Evolutionary conservation across 2,329 filamentous ascomycete species (phyloP).

Genomic region (Ophiostoma sp.): DNA sequence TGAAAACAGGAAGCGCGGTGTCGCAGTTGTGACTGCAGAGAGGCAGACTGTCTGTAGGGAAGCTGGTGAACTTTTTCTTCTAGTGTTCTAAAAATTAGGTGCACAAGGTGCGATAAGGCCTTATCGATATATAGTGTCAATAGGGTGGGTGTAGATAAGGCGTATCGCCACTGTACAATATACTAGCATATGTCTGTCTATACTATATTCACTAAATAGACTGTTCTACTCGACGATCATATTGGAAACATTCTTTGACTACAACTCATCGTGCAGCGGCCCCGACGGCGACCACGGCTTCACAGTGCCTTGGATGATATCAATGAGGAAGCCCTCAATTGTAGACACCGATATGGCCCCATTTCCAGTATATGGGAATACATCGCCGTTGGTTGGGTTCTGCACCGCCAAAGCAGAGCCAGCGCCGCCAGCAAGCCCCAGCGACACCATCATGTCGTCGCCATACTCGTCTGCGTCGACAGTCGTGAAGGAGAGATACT

Average conservation of each 20-base stretch:
- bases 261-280: slow-evolving; percentile 22
- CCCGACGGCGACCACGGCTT: slow-evolving; percentile 24
- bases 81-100: neutral
- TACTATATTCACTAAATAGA: neutral
- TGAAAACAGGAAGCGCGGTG: neutral
- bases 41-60: neutral
- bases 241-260: neutral
- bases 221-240: too few species aligned
- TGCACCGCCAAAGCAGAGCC: slow-evolving; percentile 24
- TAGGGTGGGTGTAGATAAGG: neutral
- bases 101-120: neutral
- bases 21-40: slow-evolving; percentile 6
- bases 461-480: slow-evolving; percentile 43
- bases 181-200: neutral
- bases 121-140: neutral
- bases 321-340: neutral
- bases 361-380: neutral
- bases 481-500: slow-evolving; percentile 46
- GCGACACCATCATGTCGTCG: slow-evolving; percentile 38
- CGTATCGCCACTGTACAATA: neutral
- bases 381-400: neutral
- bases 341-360: neutral
- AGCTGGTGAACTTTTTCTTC: slow-evolving; percentile 10
- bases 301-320: neutral
- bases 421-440: slow-evolving; percentile 32